A percentile compares a stretch with the other conserved stretches of the same genome.
phyloP scores from a whole-genome alignment of 2,329 filamentous ascomycete genomes.

The Fusarium humuli region DNA sequence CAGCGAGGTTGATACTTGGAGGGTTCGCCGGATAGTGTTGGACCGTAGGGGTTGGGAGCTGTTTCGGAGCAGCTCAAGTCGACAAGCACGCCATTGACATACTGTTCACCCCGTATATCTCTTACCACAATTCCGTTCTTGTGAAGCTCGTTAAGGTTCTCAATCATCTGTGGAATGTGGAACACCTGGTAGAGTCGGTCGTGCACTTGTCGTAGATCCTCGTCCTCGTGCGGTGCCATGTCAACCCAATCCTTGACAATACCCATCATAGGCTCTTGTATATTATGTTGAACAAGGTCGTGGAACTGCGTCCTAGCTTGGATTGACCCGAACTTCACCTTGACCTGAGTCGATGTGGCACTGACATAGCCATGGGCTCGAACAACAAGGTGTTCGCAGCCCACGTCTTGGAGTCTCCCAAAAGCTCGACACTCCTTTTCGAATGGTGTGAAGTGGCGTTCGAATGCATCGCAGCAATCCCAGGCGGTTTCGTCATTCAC shows the following conservation, averaged over 20 bases:
- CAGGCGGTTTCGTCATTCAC: fast-evolving
- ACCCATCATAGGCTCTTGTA: background rate
- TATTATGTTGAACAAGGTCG: background rate
- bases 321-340: background rate
- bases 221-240: background rate
- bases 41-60: conserved; percentile 10
- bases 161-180: conserved; percentile 10
- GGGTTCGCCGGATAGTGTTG: background rate
- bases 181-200: background rate
- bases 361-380: conserved; percentile 17
- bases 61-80: conserved; percentile 8
- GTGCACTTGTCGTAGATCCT: fast-evolving
- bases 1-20: conserved; percentile 1
- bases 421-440: conserved; percentile 23
- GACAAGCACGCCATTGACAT: conserved; percentile 18
- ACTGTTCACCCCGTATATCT: background rate
- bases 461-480: conserved; percentile 3
- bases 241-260: conserved; percentile 30
- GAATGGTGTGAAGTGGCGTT: conserved; percentile 13
- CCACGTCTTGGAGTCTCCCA: conserved; percentile 1
- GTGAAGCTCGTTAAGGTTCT: conserved; percentile 5
- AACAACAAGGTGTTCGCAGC: conserved; percentile 4
- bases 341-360: background rate
- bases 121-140: conserved; percentile 2
- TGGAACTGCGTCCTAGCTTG: background rate